These are phyloP conservation scores for Aspergillus homomorphus DNA, from an alignment of 495 filamentous ascomycete species.

Conservation along the genomic window DNA sequence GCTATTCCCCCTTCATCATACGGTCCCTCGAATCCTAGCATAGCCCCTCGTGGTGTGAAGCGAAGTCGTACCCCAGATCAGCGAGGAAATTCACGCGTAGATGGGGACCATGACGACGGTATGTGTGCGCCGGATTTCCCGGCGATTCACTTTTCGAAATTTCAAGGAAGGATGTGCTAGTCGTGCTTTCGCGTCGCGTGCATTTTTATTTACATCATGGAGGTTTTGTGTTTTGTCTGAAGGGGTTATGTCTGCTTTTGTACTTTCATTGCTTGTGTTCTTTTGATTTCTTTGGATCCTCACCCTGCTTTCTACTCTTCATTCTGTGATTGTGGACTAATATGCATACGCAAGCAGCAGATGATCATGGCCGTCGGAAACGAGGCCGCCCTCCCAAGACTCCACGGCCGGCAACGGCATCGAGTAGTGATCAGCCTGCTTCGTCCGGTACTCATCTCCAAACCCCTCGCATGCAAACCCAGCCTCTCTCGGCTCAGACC, in stretches of 20 bases:
- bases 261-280: slow-evolving; percentile 3
- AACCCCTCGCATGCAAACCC: slow-evolving; percentile 74
- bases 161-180: not conserved
- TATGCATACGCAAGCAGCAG: slow-evolving; percentile 29
- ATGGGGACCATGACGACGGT: slow-evolving; percentile 78
- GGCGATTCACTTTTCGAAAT: slow-evolving; percentile 10
- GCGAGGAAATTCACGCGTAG: slow-evolving; percentile 57
- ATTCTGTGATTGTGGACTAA: slow-evolving; percentile 1
- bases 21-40: slow-evolving; percentile 47
- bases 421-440: slow-evolving; percentile 47
- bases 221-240: not conserved
- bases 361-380: slow-evolving; percentile 79
- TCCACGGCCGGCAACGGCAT: slow-evolving; percentile 45
- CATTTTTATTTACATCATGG: slow-evolving; percentile 2
- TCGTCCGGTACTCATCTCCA: slow-evolving; percentile 56
- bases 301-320: not conserved
- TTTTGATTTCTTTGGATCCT: slow-evolving; percentile 1
- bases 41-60: slow-evolving; percentile 76
- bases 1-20: slow-evolving; percentile 42
- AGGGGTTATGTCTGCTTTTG: not conserved
- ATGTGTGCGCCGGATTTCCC: slow-evolving; percentile 47
- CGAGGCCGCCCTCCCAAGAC: slow-evolving; percentile 79
- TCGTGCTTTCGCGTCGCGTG: slow-evolving; percentile 18
- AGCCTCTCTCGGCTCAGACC: slow-evolving; percentile 59
- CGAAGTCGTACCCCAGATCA: slow-evolving; percentile 88